A percentile compares a stretch with the other conserved stretches of the same genome.
These are phyloP conservation scores for Crepidotus sp. DNA, from an alignment of 1,284 basidiomycete species.

Conservation along the genomic window DNA sequence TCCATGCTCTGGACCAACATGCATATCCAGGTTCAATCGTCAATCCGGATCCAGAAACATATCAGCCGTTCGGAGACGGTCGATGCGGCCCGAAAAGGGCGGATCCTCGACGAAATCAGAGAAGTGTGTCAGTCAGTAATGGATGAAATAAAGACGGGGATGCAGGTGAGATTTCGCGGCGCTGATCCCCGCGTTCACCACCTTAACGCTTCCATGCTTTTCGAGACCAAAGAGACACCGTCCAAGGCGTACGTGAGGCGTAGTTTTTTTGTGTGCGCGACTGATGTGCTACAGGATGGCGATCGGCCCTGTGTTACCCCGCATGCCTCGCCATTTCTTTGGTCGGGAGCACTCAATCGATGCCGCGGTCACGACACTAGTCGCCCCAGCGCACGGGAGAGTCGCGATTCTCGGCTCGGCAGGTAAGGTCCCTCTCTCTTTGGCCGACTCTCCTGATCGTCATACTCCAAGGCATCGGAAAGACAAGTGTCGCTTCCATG, in stretches of 20 bases:
- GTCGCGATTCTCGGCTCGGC: conserved; percentile 17
- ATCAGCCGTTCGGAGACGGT: conserved; percentile 12
- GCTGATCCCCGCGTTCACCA: background rate
- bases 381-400: conserved; percentile 7
- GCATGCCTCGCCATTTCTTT: conserved; percentile 13
- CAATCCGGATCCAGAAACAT: conserved; percentile 8
- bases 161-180: conserved; percentile 7
- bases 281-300: conserved; percentile 6
- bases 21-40: conserved; percentile 12
- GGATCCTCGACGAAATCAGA: conserved; percentile 17
- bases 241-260: conserved; percentile 10
- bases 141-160: conserved; percentile 15
- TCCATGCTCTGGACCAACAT: background rate
- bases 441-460: background rate
- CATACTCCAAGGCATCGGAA: conserved; percentile 19
- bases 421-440: conserved; percentile 1
- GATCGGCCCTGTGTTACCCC: conserved; percentile 14
- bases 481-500: conserved; percentile 22
- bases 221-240: background rate
- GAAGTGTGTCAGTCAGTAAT: conserved; percentile 16
- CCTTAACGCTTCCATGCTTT: background rate
- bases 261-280: background rate
- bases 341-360: conserved; percentile 14
- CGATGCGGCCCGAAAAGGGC: conserved; percentile 12
- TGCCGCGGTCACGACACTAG: conserved; percentile 4